Evolutionary conservation across 2,329 filamentous ascomycete species (phyloP).

Genomic region (Colletotrichum neosansevieriae): DNA sequence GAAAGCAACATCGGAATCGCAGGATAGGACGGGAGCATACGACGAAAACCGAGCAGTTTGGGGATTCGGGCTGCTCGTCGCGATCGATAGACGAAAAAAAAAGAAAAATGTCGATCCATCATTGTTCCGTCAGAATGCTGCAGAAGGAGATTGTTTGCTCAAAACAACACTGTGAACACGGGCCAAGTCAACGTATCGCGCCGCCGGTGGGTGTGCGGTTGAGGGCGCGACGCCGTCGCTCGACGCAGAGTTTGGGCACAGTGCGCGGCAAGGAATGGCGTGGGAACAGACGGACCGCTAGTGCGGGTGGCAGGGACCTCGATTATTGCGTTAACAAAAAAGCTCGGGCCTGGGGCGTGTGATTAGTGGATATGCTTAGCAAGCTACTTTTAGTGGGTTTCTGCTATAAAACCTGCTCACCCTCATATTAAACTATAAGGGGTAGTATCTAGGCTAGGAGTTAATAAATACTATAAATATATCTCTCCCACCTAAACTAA

Average conservation of each 20-base stretch:
- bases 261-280: not conserved
- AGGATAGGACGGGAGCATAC: too few species aligned
- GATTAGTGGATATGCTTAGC: too few species aligned
- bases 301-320: conserved; percentile 16
- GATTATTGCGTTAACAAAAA: too few species aligned
- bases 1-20: not conserved
- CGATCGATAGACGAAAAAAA: conserved; percentile 1
- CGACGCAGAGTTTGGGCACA: conserved; percentile 31
- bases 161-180: conserved; percentile 4
- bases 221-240: conserved; percentile 13
- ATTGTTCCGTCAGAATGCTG: conserved; percentile 30
- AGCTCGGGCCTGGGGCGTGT: too few species aligned
- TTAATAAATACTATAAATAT: too few species aligned
- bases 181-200: conserved; percentile 16
- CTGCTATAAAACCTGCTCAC: too few species aligned
- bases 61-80: conserved; percentile 7
- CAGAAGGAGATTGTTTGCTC: conserved; percentile 6
- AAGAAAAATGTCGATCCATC: conserved; percentile 11
- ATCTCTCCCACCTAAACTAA: too few species aligned
- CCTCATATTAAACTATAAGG: too few species aligned
- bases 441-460: too few species aligned
- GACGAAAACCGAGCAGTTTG: not conserved
- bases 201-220: conserved; percentile 7
- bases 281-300: not conserved
- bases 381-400: too few species aligned